phyloP scores from a whole-genome alignment of 257 asterid species.

The Jacaranda copaia region DNA sequence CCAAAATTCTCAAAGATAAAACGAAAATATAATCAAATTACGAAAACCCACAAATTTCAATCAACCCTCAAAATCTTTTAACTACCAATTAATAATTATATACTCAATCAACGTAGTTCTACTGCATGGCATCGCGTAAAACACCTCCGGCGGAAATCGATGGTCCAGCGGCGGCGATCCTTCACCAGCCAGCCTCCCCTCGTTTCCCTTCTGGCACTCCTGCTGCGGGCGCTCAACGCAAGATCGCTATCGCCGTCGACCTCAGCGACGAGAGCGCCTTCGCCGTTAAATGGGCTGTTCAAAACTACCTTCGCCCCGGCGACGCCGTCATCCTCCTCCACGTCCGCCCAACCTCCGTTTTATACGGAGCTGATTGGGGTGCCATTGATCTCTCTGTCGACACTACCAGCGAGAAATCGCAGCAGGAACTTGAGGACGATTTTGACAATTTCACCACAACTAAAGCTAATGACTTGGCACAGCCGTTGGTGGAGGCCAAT shows the following conservation, averaged over 20 bases:
- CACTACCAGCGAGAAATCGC: conserved; percentile 44
- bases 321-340: conserved; percentile 62
- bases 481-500: conserved; percentile 51
- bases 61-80: neutral
- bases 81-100: neutral
- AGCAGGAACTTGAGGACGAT: conserved; percentile 52
- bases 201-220: conserved; percentile 47
- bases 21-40: neutral
- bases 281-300: conserved; percentile 62
- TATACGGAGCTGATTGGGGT: conserved; percentile 65
- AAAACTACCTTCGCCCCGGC: conserved; percentile 56
- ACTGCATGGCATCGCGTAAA: conserved; percentile 43
- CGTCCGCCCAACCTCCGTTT: conserved; percentile 58
- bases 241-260: conserved; percentile 60
- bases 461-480: conserved; percentile 56
- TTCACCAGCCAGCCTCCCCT: conserved; percentile 56
- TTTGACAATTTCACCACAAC: conserved; percentile 53
- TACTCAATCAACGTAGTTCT: neutral
- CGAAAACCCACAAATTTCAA: neutral
- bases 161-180: conserved; percentile 43
- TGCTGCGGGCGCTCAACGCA: conserved; percentile 44
- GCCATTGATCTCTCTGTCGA: conserved; percentile 38
- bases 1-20: neutral
- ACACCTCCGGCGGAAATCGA: conserved; percentile 41
- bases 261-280: conserved; percentile 58